Conservation (phyloP, 495 filamentous ascomycete genomes). For the Tuber indicum region DNA sequence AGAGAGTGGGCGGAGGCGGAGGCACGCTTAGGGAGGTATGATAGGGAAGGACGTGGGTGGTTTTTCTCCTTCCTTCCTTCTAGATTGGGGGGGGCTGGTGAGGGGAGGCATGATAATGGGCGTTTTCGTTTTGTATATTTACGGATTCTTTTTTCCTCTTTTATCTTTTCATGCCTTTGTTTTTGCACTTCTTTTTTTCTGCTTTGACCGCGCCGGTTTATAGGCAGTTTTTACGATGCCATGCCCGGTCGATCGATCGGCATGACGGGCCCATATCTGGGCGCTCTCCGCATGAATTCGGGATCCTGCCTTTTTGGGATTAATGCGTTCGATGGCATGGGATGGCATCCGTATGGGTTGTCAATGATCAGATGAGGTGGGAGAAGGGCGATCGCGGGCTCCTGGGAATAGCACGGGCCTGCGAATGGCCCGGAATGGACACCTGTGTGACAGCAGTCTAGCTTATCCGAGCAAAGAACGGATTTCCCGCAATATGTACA, state of each 20-base stretch:
- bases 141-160: no score
- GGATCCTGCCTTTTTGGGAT: not conserved
- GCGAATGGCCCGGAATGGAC: no score
- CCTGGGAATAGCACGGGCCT: not conserved
- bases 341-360: not conserved
- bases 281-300: not conserved
- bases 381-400: not conserved
- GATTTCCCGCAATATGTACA: not conserved
- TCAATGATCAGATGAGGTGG: not conserved
- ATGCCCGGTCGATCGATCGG: not conserved
- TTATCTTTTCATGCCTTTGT: not conserved
- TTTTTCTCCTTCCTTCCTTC: not conserved
- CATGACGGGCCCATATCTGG: slow-evolving; percentile 10
- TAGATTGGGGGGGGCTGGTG: no score
- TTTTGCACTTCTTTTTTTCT: not conserved
- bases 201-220: not conserved
- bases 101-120: no score
- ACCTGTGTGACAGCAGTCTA: not conserved
- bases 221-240: not conserved
- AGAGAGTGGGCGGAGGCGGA: not conserved
- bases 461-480: not conserved
- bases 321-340: not conserved
- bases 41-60: slow-evolving; percentile 9
- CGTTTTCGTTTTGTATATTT: no score
- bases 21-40: not conserved